These are phyloP conservation scores for Thalassiosira livingstoniorum DNA, from an alignment of 352 stramenopile species.

Conservation along the genomic window DNA sequence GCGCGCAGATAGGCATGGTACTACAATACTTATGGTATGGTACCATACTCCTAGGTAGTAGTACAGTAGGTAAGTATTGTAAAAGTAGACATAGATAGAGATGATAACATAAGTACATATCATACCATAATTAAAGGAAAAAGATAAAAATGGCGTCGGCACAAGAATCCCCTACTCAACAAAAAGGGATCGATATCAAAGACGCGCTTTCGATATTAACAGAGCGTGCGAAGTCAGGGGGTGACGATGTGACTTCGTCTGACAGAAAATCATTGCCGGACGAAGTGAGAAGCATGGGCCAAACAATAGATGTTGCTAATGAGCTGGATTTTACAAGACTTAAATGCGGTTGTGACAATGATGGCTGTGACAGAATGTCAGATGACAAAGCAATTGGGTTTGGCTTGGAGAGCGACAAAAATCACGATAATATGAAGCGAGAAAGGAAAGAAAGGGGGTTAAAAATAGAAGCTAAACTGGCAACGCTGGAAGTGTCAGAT, in stretches of 20 bases:
- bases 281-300: constrained; percentile 66
- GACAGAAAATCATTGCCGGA: constrained; percentile 33
- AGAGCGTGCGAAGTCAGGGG: constrained; percentile 39
- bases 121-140: too few relatives aligned
- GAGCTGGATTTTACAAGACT: constrained; percentile 48
- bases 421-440: constrained; percentile 56
- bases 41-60: too few relatives aligned
- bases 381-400: constrained; percentile 15
- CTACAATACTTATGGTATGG: too few relatives aligned
- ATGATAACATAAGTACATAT: too few relatives aligned
- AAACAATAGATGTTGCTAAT: constrained; percentile 64
- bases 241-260: constrained; percentile 27
- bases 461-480: constrained; percentile 62
- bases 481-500: constrained; percentile 58
- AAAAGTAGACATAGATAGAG: too few relatives aligned
- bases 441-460: constrained; percentile 35
- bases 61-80: too few relatives aligned
- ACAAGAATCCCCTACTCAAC: not conserved
- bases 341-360: constrained; percentile 23
- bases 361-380: constrained; percentile 9
- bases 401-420: constrained; percentile 16
- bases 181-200: constrained; percentile 72
- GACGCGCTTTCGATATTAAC: constrained; percentile 78
- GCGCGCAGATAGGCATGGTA: too few relatives aligned
- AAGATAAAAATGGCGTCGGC: too few relatives aligned